Evolutionary conservation across 2,329 filamentous ascomycete species (phyloP).

Genomic region (Beauveria australis): DNA sequence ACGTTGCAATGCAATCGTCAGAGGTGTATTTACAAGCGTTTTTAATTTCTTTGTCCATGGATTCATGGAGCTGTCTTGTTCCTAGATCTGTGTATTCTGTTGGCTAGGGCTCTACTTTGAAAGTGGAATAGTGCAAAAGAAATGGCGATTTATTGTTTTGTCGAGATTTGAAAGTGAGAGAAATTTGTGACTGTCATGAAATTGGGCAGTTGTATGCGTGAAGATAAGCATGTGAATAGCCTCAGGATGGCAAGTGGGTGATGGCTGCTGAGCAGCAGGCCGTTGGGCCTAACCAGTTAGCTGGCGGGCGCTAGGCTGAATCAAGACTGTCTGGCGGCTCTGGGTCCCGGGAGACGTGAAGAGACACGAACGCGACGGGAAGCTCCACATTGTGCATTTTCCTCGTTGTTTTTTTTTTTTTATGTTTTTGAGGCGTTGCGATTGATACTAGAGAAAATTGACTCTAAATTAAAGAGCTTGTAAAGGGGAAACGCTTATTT

Average conservation of each 20-base stretch:
- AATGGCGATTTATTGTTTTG: too few species aligned
- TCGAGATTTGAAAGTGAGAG: too few species aligned
- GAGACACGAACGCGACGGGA: slow-evolving; percentile 10
- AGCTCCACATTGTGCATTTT: not conserved
- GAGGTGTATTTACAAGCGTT: not conserved
- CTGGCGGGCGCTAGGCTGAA: not conserved
- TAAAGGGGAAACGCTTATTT: too few species aligned
- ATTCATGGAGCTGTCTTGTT: too few species aligned
- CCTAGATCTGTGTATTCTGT: too few species aligned
- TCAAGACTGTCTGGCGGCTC: not conserved
- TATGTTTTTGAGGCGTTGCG: not conserved
- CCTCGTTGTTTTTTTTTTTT: not conserved
- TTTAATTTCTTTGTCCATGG: not conserved
- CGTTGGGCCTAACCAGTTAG: not conserved
- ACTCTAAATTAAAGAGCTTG: too few species aligned
- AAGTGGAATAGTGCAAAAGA: too few species aligned
- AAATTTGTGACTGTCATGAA: too few species aligned
- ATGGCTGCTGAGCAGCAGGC: not conserved
- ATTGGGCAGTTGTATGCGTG: not conserved
- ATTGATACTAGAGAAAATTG: too few species aligned
- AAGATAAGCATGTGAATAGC: too few species aligned
- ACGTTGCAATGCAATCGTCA: not conserved
- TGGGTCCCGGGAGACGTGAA: not conserved
- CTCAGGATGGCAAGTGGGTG: too few species aligned
- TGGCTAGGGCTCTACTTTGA: not conserved